Conservation (phyloP, 768 basidiomycete species). For the Kwoniella sp. region DNA sequence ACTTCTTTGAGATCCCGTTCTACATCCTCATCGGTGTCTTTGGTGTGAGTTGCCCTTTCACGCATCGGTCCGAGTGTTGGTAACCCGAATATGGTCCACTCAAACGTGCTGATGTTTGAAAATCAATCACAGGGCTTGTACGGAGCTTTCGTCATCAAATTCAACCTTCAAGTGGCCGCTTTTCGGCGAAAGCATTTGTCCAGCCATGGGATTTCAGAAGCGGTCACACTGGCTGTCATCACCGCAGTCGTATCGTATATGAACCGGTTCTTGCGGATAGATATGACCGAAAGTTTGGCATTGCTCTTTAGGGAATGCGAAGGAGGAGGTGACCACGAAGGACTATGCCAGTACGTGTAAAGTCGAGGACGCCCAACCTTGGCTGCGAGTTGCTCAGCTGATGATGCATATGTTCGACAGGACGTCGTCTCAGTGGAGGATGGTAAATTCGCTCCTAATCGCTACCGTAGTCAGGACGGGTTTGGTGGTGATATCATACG, state of each 20-base stretch:
- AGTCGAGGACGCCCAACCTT: too few relatives aligned
- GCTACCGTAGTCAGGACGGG: slow-evolving; percentile 86
- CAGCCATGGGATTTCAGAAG: slow-evolving; percentile 83
- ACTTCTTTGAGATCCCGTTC: slow-evolving; percentile 97
- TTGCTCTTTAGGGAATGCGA: slow-evolving; percentile 96
- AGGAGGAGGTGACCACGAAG: slow-evolving; percentile 84
- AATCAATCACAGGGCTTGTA: slow-evolving; percentile 74
- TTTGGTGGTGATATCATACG: slow-evolving; percentile 88
- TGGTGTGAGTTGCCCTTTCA: slow-evolving; percentile 66
- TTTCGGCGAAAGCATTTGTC: slow-evolving; percentile 89
- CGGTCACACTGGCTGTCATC: slow-evolving; percentile 77
- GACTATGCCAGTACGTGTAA: slow-evolving; percentile 86
- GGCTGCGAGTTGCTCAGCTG: too few relatives aligned
- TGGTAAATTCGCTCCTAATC: slow-evolving; percentile 86
- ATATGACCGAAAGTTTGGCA: slow-evolving; percentile 96
- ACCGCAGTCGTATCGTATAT: slow-evolving; percentile 92
- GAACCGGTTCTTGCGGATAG: slow-evolving; percentile 90
- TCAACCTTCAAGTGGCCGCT: slow-evolving; percentile 90
- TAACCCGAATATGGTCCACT: neutral
- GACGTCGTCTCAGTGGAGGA: slow-evolving; percentile 86
- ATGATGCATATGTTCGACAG: slow-evolving; percentile 58
- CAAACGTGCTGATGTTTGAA: neutral
- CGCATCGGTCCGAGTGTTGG: neutral
- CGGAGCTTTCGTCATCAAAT: slow-evolving; percentile 94
- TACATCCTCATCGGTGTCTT: slow-evolving; percentile 94